phyloP scores from a whole-genome alignment of 306 rosid species.

The Sphenostylis stenocarpa region DNA sequence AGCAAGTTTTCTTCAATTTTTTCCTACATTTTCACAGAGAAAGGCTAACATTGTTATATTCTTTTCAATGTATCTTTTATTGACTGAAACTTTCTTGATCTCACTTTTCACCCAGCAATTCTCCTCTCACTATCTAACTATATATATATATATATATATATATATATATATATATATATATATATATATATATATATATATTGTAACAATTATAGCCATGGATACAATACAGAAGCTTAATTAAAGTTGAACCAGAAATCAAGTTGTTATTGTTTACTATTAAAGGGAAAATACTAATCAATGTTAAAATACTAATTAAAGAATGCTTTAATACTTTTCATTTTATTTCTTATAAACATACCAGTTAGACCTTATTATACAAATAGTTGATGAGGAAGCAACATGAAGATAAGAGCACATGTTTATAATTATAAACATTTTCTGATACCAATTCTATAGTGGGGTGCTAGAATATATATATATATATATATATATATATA shows the following conservation, averaged over 20 bases:
- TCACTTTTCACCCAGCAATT: too few relatives aligned
- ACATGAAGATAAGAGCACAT: not conserved
- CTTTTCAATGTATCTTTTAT: too few relatives aligned
- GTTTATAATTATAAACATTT: not conserved
- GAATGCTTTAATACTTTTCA: too few relatives aligned
- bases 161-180: too few relatives aligned
- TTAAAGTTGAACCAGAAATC: not conserved
- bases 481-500: not conserved
- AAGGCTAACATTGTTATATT: not conserved
- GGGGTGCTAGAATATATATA: not conserved
- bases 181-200: too few relatives aligned
- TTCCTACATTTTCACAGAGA: not conserved
- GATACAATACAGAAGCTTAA: constrained; percentile 6
- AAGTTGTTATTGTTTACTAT: not conserved
- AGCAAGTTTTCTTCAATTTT: not conserved
- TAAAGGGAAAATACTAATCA: too few relatives aligned
- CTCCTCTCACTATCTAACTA: too few relatives aligned
- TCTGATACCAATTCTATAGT: not conserved
- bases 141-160: too few relatives aligned
- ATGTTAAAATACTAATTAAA: too few relatives aligned
- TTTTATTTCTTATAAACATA: too few relatives aligned
- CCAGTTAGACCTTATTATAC: too few relatives aligned
- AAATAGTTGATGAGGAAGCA: not conserved
- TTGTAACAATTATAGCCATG: too few relatives aligned
- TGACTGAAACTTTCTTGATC: not conserved